These are phyloP conservation scores for Colletotrichum sublineola DNA, from an alignment of 2,329 filamentous ascomycete genomes.

Conservation along the genomic window DNA sequence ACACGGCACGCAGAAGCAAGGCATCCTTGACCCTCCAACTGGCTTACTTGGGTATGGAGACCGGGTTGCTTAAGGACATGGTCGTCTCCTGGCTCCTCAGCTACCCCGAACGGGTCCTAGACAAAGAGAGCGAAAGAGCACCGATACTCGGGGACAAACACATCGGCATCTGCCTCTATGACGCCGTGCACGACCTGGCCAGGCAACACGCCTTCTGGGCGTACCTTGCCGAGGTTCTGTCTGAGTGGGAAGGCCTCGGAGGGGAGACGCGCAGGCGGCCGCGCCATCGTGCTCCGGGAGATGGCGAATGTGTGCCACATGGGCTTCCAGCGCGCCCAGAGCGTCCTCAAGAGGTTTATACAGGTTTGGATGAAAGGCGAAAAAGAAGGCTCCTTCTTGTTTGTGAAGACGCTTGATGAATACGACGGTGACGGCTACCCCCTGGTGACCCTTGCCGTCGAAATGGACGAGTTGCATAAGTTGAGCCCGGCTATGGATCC, in stretches of 20 bases:
- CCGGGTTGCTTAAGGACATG: not conserved
- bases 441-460: not conserved
- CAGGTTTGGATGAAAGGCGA: not conserved
- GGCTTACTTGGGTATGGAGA: not conserved
- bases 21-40: rapidly evolving
- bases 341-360: not conserved
- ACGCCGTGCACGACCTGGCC: not conserved
- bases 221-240: not conserved
- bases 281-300: not conserved
- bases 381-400: not conserved
- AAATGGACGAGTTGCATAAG: not conserved
- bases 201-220: not conserved
- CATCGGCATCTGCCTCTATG: not conserved
- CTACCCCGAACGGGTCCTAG: not conserved
- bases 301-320: not conserved
- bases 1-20: not conserved
- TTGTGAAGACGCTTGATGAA: not conserved
- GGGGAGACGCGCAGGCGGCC: not conserved
- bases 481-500: not conserved
- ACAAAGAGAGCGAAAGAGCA: not conserved
- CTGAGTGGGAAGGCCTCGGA: not conserved
- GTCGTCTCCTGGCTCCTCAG: rapidly evolving
- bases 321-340: not conserved
- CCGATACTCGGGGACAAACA: not conserved
- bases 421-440: not conserved